Percentiles rank a stretch among this genome's conserved stretches.
These are phyloP conservation scores for Lolium multiflorum DNA, from an alignment of 176 grass and related monocot species.

Conservation along the genomic window DNA sequence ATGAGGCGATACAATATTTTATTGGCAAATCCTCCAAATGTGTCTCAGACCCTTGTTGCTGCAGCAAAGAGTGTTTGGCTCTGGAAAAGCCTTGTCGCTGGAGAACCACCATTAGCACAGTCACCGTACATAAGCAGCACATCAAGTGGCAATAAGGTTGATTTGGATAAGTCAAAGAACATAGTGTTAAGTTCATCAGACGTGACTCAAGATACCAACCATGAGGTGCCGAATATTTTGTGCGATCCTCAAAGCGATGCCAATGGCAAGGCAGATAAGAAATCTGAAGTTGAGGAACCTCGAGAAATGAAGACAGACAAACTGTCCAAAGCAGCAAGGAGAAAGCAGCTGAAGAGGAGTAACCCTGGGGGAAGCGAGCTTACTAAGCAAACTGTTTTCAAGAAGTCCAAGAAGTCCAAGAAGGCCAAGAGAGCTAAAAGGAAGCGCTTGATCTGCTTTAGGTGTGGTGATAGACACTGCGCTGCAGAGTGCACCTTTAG, in stretches of 20 bases:
- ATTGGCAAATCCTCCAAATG: constrained; percentile 88
- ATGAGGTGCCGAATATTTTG: constrained; percentile 42
- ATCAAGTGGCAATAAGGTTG: constrained; percentile 44
- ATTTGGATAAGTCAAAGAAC: constrained; percentile 30
- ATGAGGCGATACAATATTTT: constrained; percentile 95
- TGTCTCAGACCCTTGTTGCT: constrained; percentile 81
- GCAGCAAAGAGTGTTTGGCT: constrained; percentile 88
- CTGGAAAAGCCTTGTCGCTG: constrained; percentile 83
- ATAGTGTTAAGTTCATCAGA: constrained; percentile 48
- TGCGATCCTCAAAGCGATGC: constrained; percentile 59
- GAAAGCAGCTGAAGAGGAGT: neutral
- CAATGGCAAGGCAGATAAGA: constrained; percentile 61
- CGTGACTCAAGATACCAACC: constrained; percentile 34
- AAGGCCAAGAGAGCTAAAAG: no score
- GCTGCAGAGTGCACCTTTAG: neutral
- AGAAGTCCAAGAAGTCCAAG: neutral
- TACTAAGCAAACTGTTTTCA: neutral
- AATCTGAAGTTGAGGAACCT: constrained; percentile 54
- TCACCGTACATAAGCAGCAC: constrained; percentile 68
- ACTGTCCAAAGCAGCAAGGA: constrained; percentile 43
- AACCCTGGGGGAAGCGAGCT: neutral
- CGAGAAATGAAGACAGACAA: constrained; percentile 53
- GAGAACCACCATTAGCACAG: constrained; percentile 70
- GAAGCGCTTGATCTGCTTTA: neutral
- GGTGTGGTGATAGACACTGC: constrained; percentile 13